Conservation (phyloP, 495 filamentous ascomycete genomes). For the Barbatosphaeria neglecta region DNA sequence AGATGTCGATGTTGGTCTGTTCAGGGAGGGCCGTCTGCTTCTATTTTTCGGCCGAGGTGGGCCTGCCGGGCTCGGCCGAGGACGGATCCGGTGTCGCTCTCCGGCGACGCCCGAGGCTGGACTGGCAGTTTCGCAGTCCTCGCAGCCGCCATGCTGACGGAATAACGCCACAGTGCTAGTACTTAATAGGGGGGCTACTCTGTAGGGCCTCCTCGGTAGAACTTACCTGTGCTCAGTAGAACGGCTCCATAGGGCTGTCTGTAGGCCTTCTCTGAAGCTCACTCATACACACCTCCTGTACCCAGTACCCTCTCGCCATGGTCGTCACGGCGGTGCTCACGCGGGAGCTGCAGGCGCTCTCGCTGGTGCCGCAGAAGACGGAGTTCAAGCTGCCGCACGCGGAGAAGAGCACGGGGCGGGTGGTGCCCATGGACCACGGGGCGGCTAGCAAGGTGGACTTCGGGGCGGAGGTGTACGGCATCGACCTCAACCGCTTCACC, state of each 20-base stretch:
- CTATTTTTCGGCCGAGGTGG: neutral
- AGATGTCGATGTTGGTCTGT: too few species aligned
- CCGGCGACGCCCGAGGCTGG: too few species aligned
- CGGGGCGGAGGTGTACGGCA: slow-evolving; percentile 16
- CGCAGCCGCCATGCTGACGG: too few species aligned
- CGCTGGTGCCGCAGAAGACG: neutral
- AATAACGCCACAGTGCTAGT: too few species aligned
- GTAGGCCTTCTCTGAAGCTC: neutral
- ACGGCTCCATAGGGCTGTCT: too few species aligned
- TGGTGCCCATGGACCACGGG: slow-evolving; percentile 6
- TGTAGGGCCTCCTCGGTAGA: too few species aligned
- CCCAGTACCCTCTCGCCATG: neutral
- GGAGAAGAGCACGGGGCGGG: slow-evolving; percentile 2
- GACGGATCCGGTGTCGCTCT: too few species aligned
- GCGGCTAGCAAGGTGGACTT: slow-evolving; percentile 14
- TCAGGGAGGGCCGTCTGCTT: too few species aligned
- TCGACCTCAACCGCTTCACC: slow-evolving; percentile 18
- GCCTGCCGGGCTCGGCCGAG: neutral
- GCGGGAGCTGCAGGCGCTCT: neutral
- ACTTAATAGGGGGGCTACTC: too few species aligned
- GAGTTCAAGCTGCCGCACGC: slow-evolving; percentile 3
- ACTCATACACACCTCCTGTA: neutral
- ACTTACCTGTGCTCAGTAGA: too few species aligned
- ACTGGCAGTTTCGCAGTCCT: too few species aligned
- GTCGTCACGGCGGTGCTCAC: neutral